These are phyloP conservation scores for Calendula officinalis DNA, from an alignment of 129 eudicot species.

Conservation along the genomic window DNA sequence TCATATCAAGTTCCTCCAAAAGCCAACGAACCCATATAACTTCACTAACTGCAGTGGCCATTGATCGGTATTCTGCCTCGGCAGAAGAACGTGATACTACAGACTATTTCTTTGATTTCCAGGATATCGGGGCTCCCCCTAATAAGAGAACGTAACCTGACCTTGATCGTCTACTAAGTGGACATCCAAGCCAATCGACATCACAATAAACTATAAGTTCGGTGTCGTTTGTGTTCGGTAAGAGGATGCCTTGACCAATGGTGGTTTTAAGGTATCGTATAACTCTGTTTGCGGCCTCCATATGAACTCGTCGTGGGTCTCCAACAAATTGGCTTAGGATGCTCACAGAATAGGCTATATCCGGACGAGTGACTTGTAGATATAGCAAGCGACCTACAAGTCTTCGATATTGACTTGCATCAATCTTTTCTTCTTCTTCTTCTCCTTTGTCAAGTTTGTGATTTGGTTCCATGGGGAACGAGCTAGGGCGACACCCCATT, in stretches of 20 bases:
- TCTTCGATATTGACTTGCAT: not conserved
- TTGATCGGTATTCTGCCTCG: slow-evolving; percentile 8
- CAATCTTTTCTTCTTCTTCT: slow-evolving; percentile 1
- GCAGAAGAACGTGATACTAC: slow-evolving; percentile 4
- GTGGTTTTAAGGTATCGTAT: slow-evolving; percentile 1
- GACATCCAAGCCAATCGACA: not conserved
- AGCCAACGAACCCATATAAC: slow-evolving; percentile 1
- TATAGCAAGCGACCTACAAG: not conserved
- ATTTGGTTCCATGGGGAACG: not conserved
- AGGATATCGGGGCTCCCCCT: slow-evolving; percentile 2
- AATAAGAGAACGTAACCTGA: not conserved
- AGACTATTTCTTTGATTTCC: not conserved
- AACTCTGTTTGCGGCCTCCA: slow-evolving; percentile 2
- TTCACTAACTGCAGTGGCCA: slow-evolving; percentile 7
- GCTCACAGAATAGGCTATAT: no score
- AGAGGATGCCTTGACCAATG: not conserved
- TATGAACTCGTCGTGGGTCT: not conserved
- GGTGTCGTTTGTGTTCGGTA: not conserved
- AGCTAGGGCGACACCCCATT: no score
- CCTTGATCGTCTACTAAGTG: not conserved
- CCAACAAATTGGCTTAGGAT: not conserved
- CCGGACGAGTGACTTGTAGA: no score
- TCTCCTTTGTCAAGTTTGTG: not conserved
- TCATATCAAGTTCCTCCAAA: not conserved
- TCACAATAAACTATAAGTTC: not conserved